Conservation (phyloP, 2,329 filamentous ascomycete genomes). For the Colletotrichum gloeosporioides region DNA sequence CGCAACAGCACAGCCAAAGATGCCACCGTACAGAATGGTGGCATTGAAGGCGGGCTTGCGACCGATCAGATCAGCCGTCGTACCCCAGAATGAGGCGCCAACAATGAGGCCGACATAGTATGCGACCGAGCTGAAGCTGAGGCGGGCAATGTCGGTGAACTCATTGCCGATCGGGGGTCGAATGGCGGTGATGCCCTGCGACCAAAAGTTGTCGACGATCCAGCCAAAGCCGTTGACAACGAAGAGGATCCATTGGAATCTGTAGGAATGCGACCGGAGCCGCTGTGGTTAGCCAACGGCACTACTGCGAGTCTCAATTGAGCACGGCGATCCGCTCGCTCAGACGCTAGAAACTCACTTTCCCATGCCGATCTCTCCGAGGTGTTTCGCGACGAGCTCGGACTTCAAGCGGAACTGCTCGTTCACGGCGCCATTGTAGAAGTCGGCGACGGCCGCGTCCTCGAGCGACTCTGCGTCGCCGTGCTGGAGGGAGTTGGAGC, state of each 20-base stretch:
- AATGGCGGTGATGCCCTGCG: conserved; percentile 38
- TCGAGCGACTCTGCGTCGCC: conserved; percentile 22
- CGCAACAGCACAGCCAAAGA: conserved; percentile 64
- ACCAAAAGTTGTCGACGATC: conserved; percentile 50
- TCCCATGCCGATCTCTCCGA: conserved; percentile 36
- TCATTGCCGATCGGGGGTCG: conserved; percentile 38
- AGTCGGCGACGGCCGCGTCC: conserved; percentile 34
- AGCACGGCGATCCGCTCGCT: neutral
- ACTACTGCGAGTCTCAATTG: neutral
- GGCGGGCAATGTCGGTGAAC: conserved; percentile 33
- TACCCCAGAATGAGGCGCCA: conserved; percentile 51
- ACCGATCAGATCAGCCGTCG: conserved; percentile 44
- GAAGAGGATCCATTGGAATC: conserved; percentile 48
- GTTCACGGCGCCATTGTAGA: conserved; percentile 39
- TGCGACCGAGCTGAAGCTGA: conserved; percentile 40
- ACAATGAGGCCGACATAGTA: conserved; percentile 48
- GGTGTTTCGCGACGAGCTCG: conserved; percentile 32
- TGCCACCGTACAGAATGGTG: conserved; percentile 47
- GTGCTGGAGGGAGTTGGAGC: conserved; percentile 3
- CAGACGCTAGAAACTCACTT: conserved; percentile 30
- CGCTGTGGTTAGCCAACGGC: neutral
- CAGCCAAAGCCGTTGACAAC: conserved; percentile 52
- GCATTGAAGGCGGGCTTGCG: conserved; percentile 50
- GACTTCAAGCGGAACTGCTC: conserved; percentile 37
- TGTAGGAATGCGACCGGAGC: conserved; percentile 4